Base-by-base conservation (phyloP, 23 red algal genomes). In the Chondrus crispus region DNA sequence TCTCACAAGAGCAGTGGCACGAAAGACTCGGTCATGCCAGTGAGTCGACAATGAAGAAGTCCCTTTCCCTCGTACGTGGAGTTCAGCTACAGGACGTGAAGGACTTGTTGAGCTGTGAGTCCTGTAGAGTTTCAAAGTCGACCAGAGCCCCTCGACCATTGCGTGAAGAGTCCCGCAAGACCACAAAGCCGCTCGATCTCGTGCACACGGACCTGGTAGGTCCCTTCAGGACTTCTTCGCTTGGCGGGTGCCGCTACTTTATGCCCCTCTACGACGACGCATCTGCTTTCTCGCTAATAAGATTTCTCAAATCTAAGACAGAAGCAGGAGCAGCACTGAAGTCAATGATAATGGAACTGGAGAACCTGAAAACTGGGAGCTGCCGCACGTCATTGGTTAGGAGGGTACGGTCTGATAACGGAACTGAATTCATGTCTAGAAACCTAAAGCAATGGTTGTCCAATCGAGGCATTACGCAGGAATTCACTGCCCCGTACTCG, bases 351-450 rank as follows among this genome's bases (percentile, higher is more conserved):
- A 1, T 24, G 44, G 37, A 77, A 38, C 24, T 77, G 38, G 71
- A 77, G 44, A 77, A 2, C 71, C 28, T 77, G 1, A 1, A 44
- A 38, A 77, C 37, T 26, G 29, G 32, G n/a, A 8, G 10, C 43
- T 77, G 1, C 10, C n/a, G 43, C 37, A 48, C 71, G 32, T 24
- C 32, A 0, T 66, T 77, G 32, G 37, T 77, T 42, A 24, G 12
- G 38, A 39, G 71, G 71, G 32, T 77, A 14, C 71, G 22, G 44
- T 77, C 71, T n/a, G 71, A 77, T 38, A 77, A 48, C 43, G 71
- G 71, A 20, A 37, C 29, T 10, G 71, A 77, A 1, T 77, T 39
- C 71, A 44, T 77, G n/a, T 10, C 29, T 46, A 9, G 43, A 26
- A 0, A 24, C 24, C 43, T 77, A 46, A 22, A 37, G 26, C 26